Evolutionary conservation across 1,139 yeast genomes (phyloP).

Genomic region (Candida albicans): DNA sequence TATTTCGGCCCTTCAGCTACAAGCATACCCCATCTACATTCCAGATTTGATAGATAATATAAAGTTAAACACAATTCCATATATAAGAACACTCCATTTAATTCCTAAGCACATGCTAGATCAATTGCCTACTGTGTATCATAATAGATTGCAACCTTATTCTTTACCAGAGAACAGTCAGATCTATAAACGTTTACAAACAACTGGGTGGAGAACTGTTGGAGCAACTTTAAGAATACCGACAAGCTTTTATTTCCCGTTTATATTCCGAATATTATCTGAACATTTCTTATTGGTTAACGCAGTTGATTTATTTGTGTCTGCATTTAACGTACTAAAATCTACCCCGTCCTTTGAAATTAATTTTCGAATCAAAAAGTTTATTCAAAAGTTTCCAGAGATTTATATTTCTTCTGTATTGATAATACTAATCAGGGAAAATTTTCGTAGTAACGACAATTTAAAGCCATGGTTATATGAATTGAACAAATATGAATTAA

Average conservation of each 20-base stretch:
- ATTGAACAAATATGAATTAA: constrained; percentile 20
- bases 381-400: constrained; percentile 27
- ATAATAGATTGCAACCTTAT: constrained; percentile 28
- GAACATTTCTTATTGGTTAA: constrained; percentile 33
- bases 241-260: constrained; percentile 34
- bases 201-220: not conserved
- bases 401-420: constrained; percentile 25
- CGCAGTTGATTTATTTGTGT: constrained; percentile 29
- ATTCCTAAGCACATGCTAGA: constrained; percentile 26
- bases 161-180: constrained; percentile 30
- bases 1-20: constrained; percentile 34
- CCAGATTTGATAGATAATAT: constrained; percentile 34
- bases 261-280: constrained; percentile 27
- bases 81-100: constrained; percentile 31
- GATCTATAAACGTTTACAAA: constrained; percentile 22
- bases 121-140: constrained; percentile 26
- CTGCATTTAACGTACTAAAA: constrained; percentile 17
- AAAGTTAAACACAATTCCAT: constrained; percentile 37
- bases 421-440: constrained; percentile 28
- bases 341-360: constrained; percentile 3
- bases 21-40: constrained; percentile 37
- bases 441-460: constrained; percentile 11
- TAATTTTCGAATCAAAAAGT: not conserved
- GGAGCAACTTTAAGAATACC: constrained; percentile 13
- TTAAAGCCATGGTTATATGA: constrained; percentile 23